Evolutionary conservation across 2,329 filamentous ascomycete species (phyloP).

Genomic region (Aspergillus sp.): DNA sequence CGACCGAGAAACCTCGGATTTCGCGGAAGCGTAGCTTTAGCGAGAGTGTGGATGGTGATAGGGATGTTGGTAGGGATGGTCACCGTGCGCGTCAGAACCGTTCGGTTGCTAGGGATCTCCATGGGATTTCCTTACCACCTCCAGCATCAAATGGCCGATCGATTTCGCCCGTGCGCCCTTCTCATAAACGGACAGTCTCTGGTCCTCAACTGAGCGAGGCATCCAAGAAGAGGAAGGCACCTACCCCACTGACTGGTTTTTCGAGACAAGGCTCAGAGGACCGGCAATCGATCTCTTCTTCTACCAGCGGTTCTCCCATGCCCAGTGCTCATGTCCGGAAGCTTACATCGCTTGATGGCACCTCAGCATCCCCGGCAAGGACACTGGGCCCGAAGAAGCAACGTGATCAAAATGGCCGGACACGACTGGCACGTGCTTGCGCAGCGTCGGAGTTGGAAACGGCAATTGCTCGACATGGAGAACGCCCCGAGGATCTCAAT

Average conservation of each 20-base stretch:
- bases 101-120: conserved; percentile 15
- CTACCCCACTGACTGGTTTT: conserved; percentile 36
- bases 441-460: conserved; percentile 74
- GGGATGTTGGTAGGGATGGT: conserved; percentile 23
- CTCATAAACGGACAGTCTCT: conserved; percentile 32
- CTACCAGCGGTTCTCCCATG: conserved; percentile 38
- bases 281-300: conserved; percentile 39
- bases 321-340: conserved; percentile 37
- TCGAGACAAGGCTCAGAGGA: conserved; percentile 42
- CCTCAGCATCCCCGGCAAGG: conserved; percentile 59
- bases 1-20: conserved; percentile 14
- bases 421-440: conserved; percentile 80
- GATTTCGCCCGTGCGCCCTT: conserved; percentile 27
- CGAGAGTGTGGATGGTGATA: conserved; percentile 27
- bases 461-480: conserved; percentile 66
- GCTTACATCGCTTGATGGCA: conserved; percentile 33
- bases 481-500: conserved; percentile 82
- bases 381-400: conserved; percentile 69
- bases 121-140: conserved; percentile 20
- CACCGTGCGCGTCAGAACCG: conserved; percentile 17
- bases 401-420: conserved; percentile 87
- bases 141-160: conserved; percentile 29
- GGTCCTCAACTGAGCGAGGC: conserved; percentile 23
- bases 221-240: conserved; percentile 31
- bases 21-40: conserved; percentile 34